These are phyloP conservation scores for Apophysomyces sp. DNA, from an alignment of 371 early-diverging fungal genomes.

Conservation along the genomic window DNA sequence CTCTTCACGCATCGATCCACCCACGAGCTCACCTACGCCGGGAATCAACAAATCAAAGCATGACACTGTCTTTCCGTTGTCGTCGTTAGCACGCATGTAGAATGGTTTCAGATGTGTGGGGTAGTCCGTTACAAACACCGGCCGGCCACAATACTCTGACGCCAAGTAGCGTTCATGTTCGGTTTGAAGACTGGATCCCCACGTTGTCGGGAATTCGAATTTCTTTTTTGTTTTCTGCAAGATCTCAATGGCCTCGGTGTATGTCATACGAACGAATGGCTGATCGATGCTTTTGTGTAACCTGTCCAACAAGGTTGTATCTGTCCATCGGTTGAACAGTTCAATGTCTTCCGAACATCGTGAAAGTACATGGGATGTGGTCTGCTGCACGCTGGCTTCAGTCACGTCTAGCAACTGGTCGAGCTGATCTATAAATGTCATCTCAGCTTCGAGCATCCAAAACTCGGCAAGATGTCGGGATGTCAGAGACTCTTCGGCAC, in stretches of 20 bases:
- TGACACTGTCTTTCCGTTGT: conserved; percentile 66
- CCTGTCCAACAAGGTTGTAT: conserved; percentile 39
- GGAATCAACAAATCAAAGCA: conserved; percentile 90
- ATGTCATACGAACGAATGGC: conserved; percentile 76
- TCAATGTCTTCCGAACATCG: conserved; percentile 53
- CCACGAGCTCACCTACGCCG: conserved; percentile 87
- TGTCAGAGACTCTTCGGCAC: conserved; percentile 86
- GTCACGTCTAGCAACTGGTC: conserved; percentile 57
- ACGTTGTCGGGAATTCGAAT: conserved; percentile 69
- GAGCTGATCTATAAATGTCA: conserved; percentile 67
- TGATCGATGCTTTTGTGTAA: conserved; percentile 37
- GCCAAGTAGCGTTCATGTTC: conserved; percentile 91
- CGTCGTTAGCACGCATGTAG: conserved; percentile 82
- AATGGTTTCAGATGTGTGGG: conserved; percentile 85
- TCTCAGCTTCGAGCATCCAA: conserved; percentile 95
- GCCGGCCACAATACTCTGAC: conserved; percentile 60
- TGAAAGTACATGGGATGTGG: conserved; percentile 51
- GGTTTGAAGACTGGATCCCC: conserved; percentile 79
- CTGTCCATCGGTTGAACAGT: conserved; percentile 55
- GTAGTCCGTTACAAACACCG: conserved; percentile 93
- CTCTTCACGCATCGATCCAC: conserved; percentile 90
- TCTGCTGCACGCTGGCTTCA: conserved; percentile 53
- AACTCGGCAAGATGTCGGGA: conserved; percentile 92
- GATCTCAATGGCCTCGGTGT: conserved; percentile 80
- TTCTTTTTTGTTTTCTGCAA: conserved; percentile 47